A percentile compares a stretch with the other conserved stretches of the same genome.
These are phyloP conservation scores for Eimeria sp. DNA, from an alignment of 169 alveolate species.

Conservation along the genomic window DNA sequence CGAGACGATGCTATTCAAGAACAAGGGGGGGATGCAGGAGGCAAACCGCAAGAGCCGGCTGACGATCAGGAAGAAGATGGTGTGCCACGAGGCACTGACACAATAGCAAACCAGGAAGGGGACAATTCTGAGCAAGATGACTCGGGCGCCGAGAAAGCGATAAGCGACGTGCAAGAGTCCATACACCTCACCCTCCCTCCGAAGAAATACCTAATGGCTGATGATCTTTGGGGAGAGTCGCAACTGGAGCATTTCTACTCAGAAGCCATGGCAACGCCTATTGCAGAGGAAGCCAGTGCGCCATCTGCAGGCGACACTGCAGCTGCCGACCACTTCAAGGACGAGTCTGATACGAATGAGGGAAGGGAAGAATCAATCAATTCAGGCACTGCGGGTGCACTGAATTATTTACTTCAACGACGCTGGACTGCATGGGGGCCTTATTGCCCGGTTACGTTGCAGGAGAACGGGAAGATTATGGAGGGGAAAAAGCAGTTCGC, in stretches of 20 bases:
- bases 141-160: neutral
- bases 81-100: neutral
- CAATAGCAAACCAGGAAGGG: neutral
- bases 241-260: slow-evolving; percentile 31
- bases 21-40: neutral
- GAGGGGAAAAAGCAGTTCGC: slow-evolving; percentile 64
- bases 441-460: slow-evolving; percentile 57
- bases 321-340: neutral
- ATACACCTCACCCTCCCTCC: neutral
- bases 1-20: slow-evolving; percentile 5
- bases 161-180: neutral
- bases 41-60: neutral
- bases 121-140: neutral
- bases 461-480: slow-evolving; percentile 41
- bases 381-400: neutral
- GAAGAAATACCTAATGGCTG: slow-evolving; percentile 26
- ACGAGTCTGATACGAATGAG: neutral
- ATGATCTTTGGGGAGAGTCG: slow-evolving; percentile 61
- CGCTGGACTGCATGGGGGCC: slow-evolving; percentile 72
- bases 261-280: neutral
- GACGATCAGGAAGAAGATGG: neutral
- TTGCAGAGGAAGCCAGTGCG: neutral
- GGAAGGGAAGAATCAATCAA: neutral
- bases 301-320: neutral
- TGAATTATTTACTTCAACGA: slow-evolving; percentile 30